These are phyloP conservation scores for Sclerotinia minor DNA, from an alignment of 2,329 filamentous ascomycete species.

Conservation along the genomic window DNA sequence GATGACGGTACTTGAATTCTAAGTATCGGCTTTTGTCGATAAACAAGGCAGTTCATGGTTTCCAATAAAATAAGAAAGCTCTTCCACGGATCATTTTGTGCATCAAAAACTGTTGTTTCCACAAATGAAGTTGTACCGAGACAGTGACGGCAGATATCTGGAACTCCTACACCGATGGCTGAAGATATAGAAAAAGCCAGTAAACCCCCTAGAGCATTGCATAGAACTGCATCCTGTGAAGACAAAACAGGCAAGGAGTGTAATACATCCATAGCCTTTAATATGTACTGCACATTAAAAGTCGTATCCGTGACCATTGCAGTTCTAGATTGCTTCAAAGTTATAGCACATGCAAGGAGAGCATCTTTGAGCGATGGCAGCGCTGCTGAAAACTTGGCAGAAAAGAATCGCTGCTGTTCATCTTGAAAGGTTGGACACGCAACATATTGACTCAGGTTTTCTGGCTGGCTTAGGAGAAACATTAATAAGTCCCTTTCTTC, in stretches of 20 bases:
- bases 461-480: not conserved
- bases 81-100: conserved; percentile 29
- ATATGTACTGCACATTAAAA: conserved; percentile 30
- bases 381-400: not conserved
- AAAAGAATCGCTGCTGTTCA: not conserved
- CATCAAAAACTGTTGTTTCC: conserved; percentile 26
- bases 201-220: conserved; percentile 33
- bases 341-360: conserved; percentile 36
- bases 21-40: conserved; percentile 35
- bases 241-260: conserved; percentile 33
- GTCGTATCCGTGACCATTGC: conserved; percentile 21
- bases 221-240: conserved; percentile 33
- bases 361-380: conserved; percentile 35
- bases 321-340: conserved; percentile 31
- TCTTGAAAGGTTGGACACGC: conserved; percentile 11
- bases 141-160: conserved; percentile 37
- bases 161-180: conserved; percentile 36
- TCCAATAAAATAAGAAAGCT: conserved; percentile 37
- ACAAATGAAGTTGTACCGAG: conserved; percentile 33
- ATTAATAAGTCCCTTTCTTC: not conserved
- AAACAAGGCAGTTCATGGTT: conserved; percentile 38
- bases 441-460: not conserved
- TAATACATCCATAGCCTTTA: conserved; percentile 33
- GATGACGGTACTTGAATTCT: conserved; percentile 27
- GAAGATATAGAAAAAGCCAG: conserved; percentile 38